These are phyloP conservation scores for Rhododendron ovatum DNA, from an alignment of 148 eudicot genomes.

Conservation along the genomic window DNA sequence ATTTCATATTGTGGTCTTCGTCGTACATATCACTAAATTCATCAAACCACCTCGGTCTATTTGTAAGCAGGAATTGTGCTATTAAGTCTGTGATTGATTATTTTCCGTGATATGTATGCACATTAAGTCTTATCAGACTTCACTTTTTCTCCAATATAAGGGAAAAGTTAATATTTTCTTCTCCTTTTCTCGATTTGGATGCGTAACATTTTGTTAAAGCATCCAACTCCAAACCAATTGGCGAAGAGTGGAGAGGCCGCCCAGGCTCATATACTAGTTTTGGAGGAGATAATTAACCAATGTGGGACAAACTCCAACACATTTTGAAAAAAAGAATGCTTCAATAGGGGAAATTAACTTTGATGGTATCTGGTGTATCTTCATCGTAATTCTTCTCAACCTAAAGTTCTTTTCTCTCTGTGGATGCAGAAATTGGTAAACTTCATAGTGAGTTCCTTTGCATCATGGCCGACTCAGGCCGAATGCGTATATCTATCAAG, in stretches of 20 bases:
- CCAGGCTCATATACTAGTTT: too few relatives aligned
- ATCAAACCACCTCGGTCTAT: neutral
- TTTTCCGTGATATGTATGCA: neutral
- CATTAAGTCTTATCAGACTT: neutral
- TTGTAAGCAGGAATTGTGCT: neutral
- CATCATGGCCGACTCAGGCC: constrained; percentile 30
- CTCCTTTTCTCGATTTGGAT: neutral
- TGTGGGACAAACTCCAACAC: too few relatives aligned
- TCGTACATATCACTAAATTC: neutral
- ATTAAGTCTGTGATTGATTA: neutral
- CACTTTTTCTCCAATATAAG: neutral
- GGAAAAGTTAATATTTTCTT: neutral
- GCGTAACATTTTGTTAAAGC: neutral
- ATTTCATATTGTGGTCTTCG: neutral
- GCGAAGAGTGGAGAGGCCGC: too few relatives aligned
- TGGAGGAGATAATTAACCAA: too few relatives aligned
- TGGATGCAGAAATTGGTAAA: constrained; percentile 61
- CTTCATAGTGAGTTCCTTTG: constrained; percentile 60
- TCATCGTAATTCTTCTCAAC: neutral
- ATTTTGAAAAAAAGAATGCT: neutral
- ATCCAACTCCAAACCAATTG: too few relatives aligned
- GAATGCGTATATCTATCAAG: constrained; percentile 12
- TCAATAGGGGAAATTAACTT: neutral
- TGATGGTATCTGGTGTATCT: neutral
- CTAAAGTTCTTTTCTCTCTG: neutral